These are phyloP conservation scores for Cyberlindnera samutprakarnensis DNA, from an alignment of 805 yeast genomes.

Conservation along the genomic window DNA sequence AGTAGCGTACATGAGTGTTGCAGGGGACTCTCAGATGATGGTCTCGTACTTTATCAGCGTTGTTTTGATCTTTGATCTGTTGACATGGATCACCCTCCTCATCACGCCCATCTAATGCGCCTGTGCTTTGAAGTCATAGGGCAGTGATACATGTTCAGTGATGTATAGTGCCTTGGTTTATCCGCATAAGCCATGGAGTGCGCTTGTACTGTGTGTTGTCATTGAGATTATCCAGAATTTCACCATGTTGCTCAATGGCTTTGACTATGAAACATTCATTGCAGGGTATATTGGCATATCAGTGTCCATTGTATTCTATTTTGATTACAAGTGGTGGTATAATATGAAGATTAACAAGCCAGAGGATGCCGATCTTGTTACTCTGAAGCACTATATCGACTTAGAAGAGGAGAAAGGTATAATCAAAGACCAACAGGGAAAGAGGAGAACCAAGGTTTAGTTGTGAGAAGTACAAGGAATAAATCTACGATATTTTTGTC, in stretches of 20 bases:
- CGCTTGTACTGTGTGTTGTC: conserved; percentile 44
- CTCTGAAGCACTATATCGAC: conserved; percentile 37
- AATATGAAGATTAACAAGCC: conserved; percentile 44
- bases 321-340: conserved; percentile 51
- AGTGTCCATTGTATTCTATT: conserved; percentile 43
- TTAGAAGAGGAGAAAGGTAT: conserved; percentile 23
- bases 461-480: conserved; percentile 28
- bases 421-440: conserved; percentile 18
- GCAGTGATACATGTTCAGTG: conserved; percentile 35
- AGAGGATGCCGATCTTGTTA: conserved; percentile 52
- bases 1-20: conserved; percentile 64
- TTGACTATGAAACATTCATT: conserved; percentile 59
- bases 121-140: conserved; percentile 62
- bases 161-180: conserved; percentile 60
- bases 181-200: conserved; percentile 59
- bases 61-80: conserved; percentile 66
- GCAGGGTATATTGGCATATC: conserved; percentile 70
- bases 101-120: conserved; percentile 60
- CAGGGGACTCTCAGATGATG: conserved; percentile 46
- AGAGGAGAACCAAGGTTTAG: conserved; percentile 18
- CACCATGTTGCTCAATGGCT: conserved; percentile 58
- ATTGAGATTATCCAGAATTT: conserved; percentile 62
- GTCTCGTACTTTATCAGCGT: conserved; percentile 69
- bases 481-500: conserved; percentile 40
- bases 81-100: conserved; percentile 69